Evolutionary conservation across 2,329 filamentous ascomycete species (phyloP).

Genomic region (Paecilomyces sp.): DNA sequence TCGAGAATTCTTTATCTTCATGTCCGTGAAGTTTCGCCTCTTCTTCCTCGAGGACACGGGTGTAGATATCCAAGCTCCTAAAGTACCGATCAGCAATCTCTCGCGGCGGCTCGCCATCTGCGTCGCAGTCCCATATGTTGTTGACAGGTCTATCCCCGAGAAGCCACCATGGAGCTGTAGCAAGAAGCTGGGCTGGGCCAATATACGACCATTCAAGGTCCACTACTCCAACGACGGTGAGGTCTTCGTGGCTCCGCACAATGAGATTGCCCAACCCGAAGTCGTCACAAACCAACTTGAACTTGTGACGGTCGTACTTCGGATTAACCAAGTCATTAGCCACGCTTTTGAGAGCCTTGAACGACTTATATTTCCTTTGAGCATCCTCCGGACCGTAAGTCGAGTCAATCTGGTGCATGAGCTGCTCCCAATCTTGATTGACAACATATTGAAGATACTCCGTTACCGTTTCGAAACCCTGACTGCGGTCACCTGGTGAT

Average conservation of each 20-base stretch:
- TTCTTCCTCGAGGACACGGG: conserved; percentile 23
- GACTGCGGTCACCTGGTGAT: conserved; percentile 16
- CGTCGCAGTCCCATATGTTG: conserved; percentile 15
- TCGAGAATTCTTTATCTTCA: conserved; percentile 12
- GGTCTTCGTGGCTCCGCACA: conserved; percentile 24
- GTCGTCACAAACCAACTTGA: conserved; percentile 33
- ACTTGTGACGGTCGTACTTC: conserved; percentile 7
- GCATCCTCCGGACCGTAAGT: conserved; percentile 17
- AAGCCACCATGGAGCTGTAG: conserved; percentile 31
- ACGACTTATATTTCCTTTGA: conserved; percentile 20
- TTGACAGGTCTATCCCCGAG: conserved; percentile 25
- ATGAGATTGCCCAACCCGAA: conserved; percentile 31
- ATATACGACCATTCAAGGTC: conserved; percentile 33
- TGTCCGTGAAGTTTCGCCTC: conserved; percentile 18
- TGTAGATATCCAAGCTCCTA: conserved; percentile 22
- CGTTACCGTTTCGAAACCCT: conserved; percentile 21
- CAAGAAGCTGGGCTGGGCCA: conserved; percentile 30
- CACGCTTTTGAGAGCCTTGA: conserved; percentile 20
- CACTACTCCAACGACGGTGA: conserved; percentile 28
- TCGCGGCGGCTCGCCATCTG: conserved; percentile 14
- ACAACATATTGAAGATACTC: conserved; percentile 28
- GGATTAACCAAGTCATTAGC: conserved; percentile 16
- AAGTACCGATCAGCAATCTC: conserved; percentile 18
- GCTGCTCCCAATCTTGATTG: conserved; percentile 26
- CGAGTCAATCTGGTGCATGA: conserved; percentile 28